phyloP scores from a whole-genome alignment of 306 rosid genomes.

The Cicer yamashitae region DNA sequence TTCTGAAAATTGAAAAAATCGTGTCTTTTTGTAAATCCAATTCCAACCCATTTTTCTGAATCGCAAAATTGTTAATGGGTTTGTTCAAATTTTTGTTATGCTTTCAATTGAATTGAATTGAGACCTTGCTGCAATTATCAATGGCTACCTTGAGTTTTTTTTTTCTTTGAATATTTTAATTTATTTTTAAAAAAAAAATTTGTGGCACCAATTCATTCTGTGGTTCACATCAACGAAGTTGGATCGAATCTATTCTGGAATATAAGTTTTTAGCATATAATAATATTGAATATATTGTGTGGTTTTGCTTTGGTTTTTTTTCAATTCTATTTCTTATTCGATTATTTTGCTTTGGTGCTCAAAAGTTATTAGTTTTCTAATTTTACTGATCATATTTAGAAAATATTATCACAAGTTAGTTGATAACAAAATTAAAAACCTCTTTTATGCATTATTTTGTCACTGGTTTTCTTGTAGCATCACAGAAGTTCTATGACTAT shows the following conservation, averaged over 20 bases:
- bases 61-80: slow-evolving; percentile 41
- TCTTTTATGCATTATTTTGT: background rate
- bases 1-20: background rate
- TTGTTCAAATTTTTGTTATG: slow-evolving; percentile 26
- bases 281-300: slow-evolving; percentile 41
- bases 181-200: background rate
- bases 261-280: slow-evolving; percentile 37
- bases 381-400: slow-evolving; percentile 22
- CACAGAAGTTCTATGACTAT: slow-evolving; percentile 9
- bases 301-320: slow-evolving; percentile 40
- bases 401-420: slow-evolving; percentile 21
- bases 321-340: slow-evolving; percentile 28
- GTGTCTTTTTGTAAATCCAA: slow-evolving; percentile 39
- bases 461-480: slow-evolving; percentile 41
- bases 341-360: slow-evolving; percentile 31
- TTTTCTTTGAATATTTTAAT: slow-evolving; percentile 17
- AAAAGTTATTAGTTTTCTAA: slow-evolving; percentile 8
- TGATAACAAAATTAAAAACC: background rate
- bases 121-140: slow-evolving; percentile 19
- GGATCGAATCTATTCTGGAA: slow-evolving; percentile 38
- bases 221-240: slow-evolving; percentile 33
- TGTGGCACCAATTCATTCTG: slow-evolving; percentile 38
- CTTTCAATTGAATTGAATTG: slow-evolving; percentile 4
- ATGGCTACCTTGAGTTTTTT: background rate
- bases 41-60: slow-evolving; percentile 50